phyloP scores from a whole-genome alignment of 176 grass and related monocot species.

The Carex kokanica region DNA sequence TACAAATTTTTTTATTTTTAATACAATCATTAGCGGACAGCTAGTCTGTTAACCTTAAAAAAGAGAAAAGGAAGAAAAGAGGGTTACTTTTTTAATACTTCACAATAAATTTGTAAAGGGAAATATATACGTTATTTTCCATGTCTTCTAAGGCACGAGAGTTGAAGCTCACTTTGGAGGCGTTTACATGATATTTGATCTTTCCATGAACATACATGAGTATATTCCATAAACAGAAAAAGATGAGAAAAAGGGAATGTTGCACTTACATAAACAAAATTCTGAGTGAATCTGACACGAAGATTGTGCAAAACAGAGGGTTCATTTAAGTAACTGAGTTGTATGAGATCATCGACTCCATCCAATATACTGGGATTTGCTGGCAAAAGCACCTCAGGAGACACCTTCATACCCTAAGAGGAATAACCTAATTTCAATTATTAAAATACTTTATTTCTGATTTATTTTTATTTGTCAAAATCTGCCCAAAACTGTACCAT shows the following conservation, averaged over 20 bases:
- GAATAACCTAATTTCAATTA: constrained; percentile 31
- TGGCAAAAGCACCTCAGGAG: constrained; percentile 63
- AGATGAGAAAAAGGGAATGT: background rate
- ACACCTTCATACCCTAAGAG: constrained; percentile 60
- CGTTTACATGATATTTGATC: background rate
- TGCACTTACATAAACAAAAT: constrained; percentile 85
- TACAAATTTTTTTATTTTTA: too few species aligned
- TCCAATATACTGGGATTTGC: constrained; percentile 89
- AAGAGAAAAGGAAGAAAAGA: too few species aligned
- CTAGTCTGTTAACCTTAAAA: too few species aligned
- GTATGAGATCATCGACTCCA: constrained; percentile 95
- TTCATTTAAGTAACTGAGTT: constrained; percentile 91
- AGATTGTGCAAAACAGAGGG: constrained; percentile 86
- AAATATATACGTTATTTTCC: background rate
- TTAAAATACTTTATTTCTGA: background rate
- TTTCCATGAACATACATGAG: background rate
- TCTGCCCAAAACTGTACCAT: background rate
- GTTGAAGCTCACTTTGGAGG: background rate
- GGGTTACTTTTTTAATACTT: background rate
- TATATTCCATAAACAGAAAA: background rate
- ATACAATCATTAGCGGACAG: too few species aligned
- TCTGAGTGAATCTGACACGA: constrained; percentile 57
- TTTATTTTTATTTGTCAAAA: background rate
- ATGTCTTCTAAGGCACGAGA: background rate
- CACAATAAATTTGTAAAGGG: background rate